These are phyloP conservation scores for Albugo candida DNA, from an alignment of 352 stramenopile species.

Conservation along the genomic window DNA sequence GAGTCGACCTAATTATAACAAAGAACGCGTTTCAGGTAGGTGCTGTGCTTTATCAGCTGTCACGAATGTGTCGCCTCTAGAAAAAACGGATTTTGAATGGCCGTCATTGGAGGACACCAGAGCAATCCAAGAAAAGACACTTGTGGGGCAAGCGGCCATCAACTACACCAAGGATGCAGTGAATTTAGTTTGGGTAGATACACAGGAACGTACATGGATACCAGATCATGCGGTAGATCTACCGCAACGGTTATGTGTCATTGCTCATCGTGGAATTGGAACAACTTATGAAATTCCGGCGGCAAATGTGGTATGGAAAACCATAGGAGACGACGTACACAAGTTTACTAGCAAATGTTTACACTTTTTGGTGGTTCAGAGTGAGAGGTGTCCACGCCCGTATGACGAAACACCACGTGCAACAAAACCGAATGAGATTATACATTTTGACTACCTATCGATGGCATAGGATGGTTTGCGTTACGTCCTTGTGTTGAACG, in stretches of 20 bases:
- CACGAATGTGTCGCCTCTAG: slow-evolving; percentile 1
- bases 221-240: slow-evolving; percentile 5
- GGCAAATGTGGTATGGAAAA: slow-evolving; percentile 6
- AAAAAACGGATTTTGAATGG: slow-evolving; percentile 6
- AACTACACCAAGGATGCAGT: not conserved
- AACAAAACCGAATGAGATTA: slow-evolving; percentile 16
- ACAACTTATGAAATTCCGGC: slow-evolving; percentile 6
- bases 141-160: not conserved
- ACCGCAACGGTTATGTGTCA: slow-evolving; percentile 8
- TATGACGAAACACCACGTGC: slow-evolving; percentile 9
- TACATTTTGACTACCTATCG: slow-evolving; percentile 18
- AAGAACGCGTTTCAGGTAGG: not conserved
- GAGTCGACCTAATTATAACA: not conserved
- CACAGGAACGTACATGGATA: slow-evolving; percentile 10
- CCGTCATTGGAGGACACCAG: slow-evolving; percentile 4
- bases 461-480: slow-evolving; percentile 4
- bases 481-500: slow-evolving; percentile 14
- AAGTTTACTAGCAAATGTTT: slow-evolving; percentile 4
- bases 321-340: slow-evolving; percentile 1
- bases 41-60: not conserved
- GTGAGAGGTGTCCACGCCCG: slow-evolving; percentile 5
- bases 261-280: slow-evolving; percentile 10
- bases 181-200: not conserved
- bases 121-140: not conserved
- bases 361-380: slow-evolving; percentile 3